These are phyloP conservation scores for Chlamydomonas urium DNA, from an alignment of 139 green algal species.

Conservation along the genomic window DNA sequence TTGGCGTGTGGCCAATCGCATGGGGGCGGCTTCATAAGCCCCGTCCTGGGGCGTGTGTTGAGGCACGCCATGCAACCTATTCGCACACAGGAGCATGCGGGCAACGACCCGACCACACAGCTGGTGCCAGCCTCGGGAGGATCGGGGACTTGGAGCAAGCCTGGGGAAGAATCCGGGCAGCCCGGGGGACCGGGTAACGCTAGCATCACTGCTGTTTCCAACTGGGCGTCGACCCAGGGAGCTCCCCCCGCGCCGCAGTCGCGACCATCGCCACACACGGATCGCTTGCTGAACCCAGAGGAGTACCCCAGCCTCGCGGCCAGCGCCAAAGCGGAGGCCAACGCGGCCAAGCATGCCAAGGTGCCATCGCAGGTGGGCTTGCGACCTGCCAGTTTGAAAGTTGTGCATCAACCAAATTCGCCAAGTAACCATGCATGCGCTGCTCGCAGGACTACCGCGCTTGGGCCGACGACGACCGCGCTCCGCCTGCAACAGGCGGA, in stretches of 20 bases:
- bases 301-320: slow-evolving; percentile 71
- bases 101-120: slow-evolving; percentile 67
- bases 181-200: slow-evolving; percentile 15
- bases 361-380: too few relatives aligned
- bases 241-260: too few relatives aligned
- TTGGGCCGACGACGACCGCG: slow-evolving; percentile 43
- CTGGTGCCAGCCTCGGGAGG: slow-evolving; percentile 52
- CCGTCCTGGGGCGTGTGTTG: neutral
- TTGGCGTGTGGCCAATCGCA: too few relatives aligned
- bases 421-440: neutral
- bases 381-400: too few relatives aligned
- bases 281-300: slow-evolving; percentile 57
- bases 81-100: slow-evolving; percentile 64
- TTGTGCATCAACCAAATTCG: too few relatives aligned
- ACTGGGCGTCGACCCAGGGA: slow-evolving; percentile 62
- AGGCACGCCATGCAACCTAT: neutral
- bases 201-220: slow-evolving; percentile 46
- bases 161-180: slow-evolving; percentile 33
- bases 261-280: slow-evolving; percentile 7
- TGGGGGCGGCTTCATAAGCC: too few relatives aligned
- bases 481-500: slow-evolving; percentile 6
- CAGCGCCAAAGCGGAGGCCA: slow-evolving; percentile 26
- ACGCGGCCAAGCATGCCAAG: slow-evolving; percentile 13
- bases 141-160: slow-evolving; percentile 50
- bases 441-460: slow-evolving; percentile 22